phyloP scores from a whole-genome alignment of 2,329 filamentous ascomycete species.

The Sporothrix pallida region DNA sequence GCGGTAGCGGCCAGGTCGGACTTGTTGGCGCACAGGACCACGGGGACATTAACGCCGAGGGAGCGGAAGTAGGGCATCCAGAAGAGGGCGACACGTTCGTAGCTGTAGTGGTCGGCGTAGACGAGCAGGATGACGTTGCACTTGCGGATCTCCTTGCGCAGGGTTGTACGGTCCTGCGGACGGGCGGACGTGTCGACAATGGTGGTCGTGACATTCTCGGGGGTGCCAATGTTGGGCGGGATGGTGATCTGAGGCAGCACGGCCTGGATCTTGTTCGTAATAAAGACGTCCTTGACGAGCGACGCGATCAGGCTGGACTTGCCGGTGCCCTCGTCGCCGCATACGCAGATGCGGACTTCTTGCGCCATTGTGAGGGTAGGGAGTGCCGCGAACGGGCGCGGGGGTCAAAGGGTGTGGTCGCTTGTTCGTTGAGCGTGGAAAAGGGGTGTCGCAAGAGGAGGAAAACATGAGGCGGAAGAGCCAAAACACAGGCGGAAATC shows the following conservation, averaged over 20 bases:
- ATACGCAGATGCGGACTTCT: slow-evolving; percentile 86
- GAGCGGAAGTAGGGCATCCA: slow-evolving; percentile 99
- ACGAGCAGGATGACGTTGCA: slow-evolving; percentile 96
- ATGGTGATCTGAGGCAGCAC: slow-evolving; percentile 95
- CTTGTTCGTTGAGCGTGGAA: slow-evolving; percentile 1
- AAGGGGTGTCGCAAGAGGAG: slow-evolving; percentile 1
- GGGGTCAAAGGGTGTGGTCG: not conserved
- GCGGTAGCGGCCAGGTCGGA: slow-evolving; percentile 70
- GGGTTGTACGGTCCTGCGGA: slow-evolving; percentile 86
- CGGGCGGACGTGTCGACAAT: slow-evolving; percentile 97
- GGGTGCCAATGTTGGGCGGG: slow-evolving; percentile 87
- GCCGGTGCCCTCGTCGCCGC: slow-evolving; percentile 93
- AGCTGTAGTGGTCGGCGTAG: slow-evolving; percentile 98
- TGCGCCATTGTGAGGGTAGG: slow-evolving; percentile 25
- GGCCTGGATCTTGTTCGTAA: slow-evolving; percentile 92
- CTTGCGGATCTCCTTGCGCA: slow-evolving; percentile 94
- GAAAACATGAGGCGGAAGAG: slow-evolving; percentile 2
- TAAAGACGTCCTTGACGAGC: slow-evolving; percentile 95
- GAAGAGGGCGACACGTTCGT: slow-evolving; percentile 93
- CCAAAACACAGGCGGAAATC: slow-evolving; percentile 4
- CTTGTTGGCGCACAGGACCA: slow-evolving; percentile 96
- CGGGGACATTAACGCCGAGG: slow-evolving; percentile 96
- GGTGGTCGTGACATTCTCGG: slow-evolving; percentile 95
- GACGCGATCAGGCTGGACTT: slow-evolving; percentile 94
- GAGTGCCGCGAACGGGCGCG: not conserved